Conservation (phyloP, 1,139 yeast genomes). For the Maudiozyma humilis region DNA sequence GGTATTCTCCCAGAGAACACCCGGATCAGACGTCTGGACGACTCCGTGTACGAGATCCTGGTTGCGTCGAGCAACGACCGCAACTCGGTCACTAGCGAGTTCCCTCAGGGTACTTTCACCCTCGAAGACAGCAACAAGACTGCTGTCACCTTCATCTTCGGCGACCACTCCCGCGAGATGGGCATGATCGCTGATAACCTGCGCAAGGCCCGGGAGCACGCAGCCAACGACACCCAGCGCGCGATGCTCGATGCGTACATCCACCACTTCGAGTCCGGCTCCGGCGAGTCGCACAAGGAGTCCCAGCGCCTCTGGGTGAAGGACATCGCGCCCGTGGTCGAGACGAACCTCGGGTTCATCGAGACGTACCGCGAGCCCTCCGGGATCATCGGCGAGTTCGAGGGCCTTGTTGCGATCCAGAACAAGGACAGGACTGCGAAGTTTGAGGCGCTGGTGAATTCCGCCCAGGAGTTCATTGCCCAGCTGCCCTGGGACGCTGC, state of each 20-base stretch:
- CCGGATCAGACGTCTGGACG: conserved; percentile 49
- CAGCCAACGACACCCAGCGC: conserved; percentile 65
- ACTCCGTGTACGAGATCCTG: conserved; percentile 42
- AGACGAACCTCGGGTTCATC: conserved; percentile 80
- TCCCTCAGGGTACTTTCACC: conserved; percentile 35
- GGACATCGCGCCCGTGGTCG: conserved; percentile 75
- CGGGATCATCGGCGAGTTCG: conserved; percentile 92
- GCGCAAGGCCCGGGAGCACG: conserved; percentile 48
- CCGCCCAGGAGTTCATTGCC: conserved; percentile 56
- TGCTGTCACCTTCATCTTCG: conserved; percentile 51
- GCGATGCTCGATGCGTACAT: conserved; percentile 59
- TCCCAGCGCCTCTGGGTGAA: conserved; percentile 85
- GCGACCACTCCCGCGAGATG: conserved; percentile 69
- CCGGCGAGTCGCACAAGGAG: conserved; percentile 75
- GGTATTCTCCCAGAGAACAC: conserved; percentile 80
- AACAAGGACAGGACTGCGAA: conserved; percentile 79
- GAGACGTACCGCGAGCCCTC: conserved; percentile 90
- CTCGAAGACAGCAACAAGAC: conserved; percentile 32
- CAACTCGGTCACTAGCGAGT: conserved; percentile 35
- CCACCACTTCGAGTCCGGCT: conserved; percentile 69
- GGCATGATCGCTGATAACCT: conserved; percentile 48
- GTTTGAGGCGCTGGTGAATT: conserved; percentile 58
- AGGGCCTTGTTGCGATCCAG: conserved; percentile 86
- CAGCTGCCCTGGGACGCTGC: conserved; percentile 68
- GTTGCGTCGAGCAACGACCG: conserved; percentile 50